Conservation (phyloP, 345 rosid genomes). For the Moringa oleifera region DNA sequence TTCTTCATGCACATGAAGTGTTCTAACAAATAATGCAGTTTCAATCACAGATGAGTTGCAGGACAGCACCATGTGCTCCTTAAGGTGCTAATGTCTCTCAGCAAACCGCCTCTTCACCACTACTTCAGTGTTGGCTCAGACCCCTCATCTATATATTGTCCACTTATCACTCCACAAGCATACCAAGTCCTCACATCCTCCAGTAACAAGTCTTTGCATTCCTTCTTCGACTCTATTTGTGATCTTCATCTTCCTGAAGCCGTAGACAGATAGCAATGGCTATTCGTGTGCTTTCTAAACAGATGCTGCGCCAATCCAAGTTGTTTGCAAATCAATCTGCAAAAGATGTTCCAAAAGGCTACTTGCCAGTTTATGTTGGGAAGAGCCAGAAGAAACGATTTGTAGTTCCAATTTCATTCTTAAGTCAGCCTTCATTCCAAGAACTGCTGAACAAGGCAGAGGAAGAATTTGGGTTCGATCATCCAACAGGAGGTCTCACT, state of each 20-base stretch:
- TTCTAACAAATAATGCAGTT: too few species aligned
- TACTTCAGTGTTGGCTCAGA: background rate
- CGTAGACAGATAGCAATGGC: background rate
- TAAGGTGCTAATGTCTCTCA: background rate
- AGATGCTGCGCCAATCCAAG: background rate
- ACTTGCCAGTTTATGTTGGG: constrained; percentile 22
- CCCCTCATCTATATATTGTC: background rate
- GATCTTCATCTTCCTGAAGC: background rate
- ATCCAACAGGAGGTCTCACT: constrained; percentile 33
- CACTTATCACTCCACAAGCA: background rate
- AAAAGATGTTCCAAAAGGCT: constrained; percentile 18
- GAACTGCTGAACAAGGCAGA: constrained; percentile 27
- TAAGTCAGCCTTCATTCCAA: constrained; percentile 34
- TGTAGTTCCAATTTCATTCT: constrained; percentile 24
- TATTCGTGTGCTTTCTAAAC: background rate
- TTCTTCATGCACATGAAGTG: too few species aligned
- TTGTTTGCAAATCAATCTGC: background rate
- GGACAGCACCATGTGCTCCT: background rate
- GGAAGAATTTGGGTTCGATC: constrained; percentile 37
- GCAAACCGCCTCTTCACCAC: too few species aligned
- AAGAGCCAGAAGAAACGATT: constrained; percentile 24
- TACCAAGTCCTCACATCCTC: background rate
- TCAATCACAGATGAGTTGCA: too few species aligned
- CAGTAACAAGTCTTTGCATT: background rate
- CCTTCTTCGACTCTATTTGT: too few species aligned